Base-by-base conservation (phyloP, 2,329 filamentous ascomycete genomes). In the Rutstroemia sp. region DNA sequence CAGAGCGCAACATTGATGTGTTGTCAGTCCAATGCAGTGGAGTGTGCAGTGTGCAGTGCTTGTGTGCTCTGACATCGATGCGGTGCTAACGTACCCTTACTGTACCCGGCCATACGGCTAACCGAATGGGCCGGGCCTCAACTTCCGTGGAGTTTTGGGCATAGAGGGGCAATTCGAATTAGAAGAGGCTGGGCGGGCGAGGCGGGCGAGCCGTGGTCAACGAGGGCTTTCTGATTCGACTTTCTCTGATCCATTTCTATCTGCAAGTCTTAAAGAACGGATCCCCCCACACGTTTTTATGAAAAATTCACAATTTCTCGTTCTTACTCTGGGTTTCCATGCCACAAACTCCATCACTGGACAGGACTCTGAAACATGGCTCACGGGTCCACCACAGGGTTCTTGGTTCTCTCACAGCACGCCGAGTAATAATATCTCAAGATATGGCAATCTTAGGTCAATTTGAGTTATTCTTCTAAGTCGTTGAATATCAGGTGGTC, bases 401-500 rank as follows among this genome's bases (percentile, higher is more conserved):
- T 23, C 3, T 23, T 30, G 23, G 21, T 25, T 25, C 21, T 16
- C n/a, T 47, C 12, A 27, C 23, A 30, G 44, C 44, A 47, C 44
- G 44, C 47, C 46, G 5, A 51, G 34, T 25, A 12, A n/a, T 17
- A 27, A 16, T 16, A 48, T 25, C 16, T 19, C 30, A 40, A 52
- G 42, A 51, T 39, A 30, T 52, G 46, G 19, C 48, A 56, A 42
- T 56, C 52, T 44, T 56, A 51, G 56, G 55, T 48, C 19, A 56
- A 46, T 40, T 47, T 52, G 48, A 46, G 48, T 47, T 52, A 53
- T 51, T 52, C 46, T 48, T 54, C 49, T 56, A 47, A 25, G 25
- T 52, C 21, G 42, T 51, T 42, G 42, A 52, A 55, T 57, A 57
- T 38, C 25, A 60, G 54, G 56, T 58, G 58, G 59, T 59, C 55